Evolutionary conservation across 2,329 filamentous ascomycete genomes (phyloP).

Genomic region (Cordyceps javanica): DNA sequence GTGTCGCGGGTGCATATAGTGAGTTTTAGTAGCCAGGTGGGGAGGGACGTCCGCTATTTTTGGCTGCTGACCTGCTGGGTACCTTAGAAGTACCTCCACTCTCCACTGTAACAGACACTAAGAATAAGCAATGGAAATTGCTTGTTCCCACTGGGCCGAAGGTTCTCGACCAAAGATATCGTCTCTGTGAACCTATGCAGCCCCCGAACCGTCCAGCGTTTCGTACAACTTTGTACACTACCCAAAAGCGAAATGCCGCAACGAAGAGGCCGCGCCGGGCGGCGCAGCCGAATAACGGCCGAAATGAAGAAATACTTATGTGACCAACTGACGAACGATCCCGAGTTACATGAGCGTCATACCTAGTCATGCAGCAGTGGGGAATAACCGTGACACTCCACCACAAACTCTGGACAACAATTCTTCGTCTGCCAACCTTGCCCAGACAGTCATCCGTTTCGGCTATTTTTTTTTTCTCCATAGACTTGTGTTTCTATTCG

Average conservation of each 20-base stretch:
- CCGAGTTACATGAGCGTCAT: background rate
- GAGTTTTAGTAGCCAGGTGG: too few species aligned
- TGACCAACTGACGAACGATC: constrained; percentile 1
- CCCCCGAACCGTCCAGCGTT: background rate
- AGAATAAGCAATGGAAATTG: background rate
- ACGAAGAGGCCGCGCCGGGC: background rate
- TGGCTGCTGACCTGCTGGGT: background rate
- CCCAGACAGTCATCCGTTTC: background rate
- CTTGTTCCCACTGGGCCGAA: background rate
- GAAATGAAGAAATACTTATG: constrained; percentile 6
- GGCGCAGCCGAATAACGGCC: constrained; percentile 6
- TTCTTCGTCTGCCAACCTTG: background rate
- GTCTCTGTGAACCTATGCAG: background rate
- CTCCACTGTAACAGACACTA: background rate
- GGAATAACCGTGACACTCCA: background rate
- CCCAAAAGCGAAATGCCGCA: constrained; percentile 5
- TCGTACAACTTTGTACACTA: background rate
- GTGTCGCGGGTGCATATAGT: too few species aligned
- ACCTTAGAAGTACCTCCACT: background rate
- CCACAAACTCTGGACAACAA: background rate
- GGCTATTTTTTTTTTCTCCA: background rate
- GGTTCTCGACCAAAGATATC: background rate
- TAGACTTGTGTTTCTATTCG: background rate
- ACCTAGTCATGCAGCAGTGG: background rate
- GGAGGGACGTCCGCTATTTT: background rate